Conservation (phyloP, 352 stramenopile genomes). For the Pythium brachiatum region DNA sequence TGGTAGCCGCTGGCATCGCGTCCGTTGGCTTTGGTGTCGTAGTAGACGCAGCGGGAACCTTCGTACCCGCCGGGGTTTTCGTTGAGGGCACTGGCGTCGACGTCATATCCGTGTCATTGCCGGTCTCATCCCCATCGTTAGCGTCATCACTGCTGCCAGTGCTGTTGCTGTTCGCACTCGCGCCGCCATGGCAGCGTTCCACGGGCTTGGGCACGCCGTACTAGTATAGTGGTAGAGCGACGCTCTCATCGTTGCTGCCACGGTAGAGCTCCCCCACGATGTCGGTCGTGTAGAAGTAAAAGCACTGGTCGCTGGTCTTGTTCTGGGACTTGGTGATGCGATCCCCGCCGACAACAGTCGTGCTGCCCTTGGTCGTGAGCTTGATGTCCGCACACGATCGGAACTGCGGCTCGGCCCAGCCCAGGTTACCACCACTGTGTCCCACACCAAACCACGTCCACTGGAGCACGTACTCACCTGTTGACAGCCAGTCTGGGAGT, state of each 20-base stretch:
- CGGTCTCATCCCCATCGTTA: no score
- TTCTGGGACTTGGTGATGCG: conserved; percentile 21
- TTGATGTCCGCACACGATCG: conserved; percentile 23
- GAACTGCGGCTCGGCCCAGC: conserved; percentile 21
- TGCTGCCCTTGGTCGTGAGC: conserved; percentile 11
- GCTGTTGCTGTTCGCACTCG: neutral
- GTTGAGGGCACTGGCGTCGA: neutral
- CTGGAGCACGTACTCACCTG: conserved; percentile 22
- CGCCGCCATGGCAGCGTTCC: neutral
- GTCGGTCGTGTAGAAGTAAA: conserved; percentile 23
- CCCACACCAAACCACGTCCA: conserved; percentile 23
- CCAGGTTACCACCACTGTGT: conserved; percentile 18
- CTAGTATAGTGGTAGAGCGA: neutral
- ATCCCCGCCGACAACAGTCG: conserved; percentile 22
- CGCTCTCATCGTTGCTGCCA: neutral
- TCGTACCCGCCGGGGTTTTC: neutral
- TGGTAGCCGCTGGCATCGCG: no score
- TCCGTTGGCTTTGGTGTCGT: neutral
- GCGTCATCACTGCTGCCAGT: no score
- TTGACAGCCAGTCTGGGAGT: conserved; percentile 16
- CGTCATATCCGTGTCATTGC: neutral
- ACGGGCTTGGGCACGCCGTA: neutral
- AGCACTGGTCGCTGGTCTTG: conserved; percentile 20
- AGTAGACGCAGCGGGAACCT: neutral
- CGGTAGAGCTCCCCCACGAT: neutral